phyloP scores from a whole-genome alignment of 257 asterid genomes.

The Leonotis leonurus region DNA sequence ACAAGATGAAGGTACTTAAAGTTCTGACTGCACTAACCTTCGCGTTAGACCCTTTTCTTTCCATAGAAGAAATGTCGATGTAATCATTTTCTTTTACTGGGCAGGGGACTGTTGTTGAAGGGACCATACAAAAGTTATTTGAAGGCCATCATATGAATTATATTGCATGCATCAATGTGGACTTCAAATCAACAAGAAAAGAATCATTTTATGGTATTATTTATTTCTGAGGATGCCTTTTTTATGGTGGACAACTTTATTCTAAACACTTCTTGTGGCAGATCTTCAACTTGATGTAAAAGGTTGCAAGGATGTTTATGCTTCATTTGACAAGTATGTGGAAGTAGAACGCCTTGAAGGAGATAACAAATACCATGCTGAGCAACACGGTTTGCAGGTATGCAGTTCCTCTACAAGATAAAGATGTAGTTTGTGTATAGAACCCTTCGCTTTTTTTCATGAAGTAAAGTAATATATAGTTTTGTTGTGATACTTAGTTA shows the following conservation, averaged over 20 bases:
- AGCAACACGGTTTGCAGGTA: conserved; percentile 94
- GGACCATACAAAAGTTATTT: conserved; percentile 94
- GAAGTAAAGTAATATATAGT: too few species aligned
- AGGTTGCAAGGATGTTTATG: conserved; percentile 93
- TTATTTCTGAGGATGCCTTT: too few species aligned
- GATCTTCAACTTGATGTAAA: conserved; percentile 98
- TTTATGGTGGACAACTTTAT: too few species aligned
- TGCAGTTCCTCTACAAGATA: conserved; percentile 9
- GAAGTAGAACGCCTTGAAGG: conserved; percentile 98
- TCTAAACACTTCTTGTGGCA: conserved; percentile 31
- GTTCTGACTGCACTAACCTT: too few species aligned
- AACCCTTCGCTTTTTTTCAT: too few species aligned
- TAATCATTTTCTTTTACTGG: conserved; percentile 25
- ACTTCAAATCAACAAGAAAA: conserved; percentile 90
- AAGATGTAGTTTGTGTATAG: background rate
- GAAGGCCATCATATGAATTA: conserved; percentile 98
- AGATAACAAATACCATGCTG: conserved; percentile 95
- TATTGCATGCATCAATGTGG: conserved; percentile 92
- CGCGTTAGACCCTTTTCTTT: too few species aligned
- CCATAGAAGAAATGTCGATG: too few species aligned
- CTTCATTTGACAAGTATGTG: conserved; percentile 94
- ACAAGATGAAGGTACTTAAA: conserved; percentile 97
- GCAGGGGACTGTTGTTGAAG: conserved; percentile 99
- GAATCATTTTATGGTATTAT: conserved; percentile 88
- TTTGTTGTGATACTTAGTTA: too few species aligned